A percentile compares a stretch with the other conserved stretches of the same genome.
These are phyloP conservation scores for Copromyces sp. DNA, from an alignment of 495 filamentous ascomycete genomes.

Conservation along the genomic window DNA sequence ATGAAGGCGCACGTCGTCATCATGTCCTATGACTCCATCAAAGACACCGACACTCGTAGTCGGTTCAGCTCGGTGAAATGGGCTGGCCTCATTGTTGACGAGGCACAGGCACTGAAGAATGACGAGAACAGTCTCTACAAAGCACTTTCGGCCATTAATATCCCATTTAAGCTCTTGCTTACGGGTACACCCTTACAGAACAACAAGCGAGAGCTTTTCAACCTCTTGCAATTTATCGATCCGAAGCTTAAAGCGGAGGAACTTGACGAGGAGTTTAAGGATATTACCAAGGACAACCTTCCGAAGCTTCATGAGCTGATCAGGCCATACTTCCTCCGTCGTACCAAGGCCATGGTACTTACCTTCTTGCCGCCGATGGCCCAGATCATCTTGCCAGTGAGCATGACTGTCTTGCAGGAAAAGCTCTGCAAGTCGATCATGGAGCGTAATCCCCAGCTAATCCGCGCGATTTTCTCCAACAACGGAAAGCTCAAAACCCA, in stretches of 20 bases:
- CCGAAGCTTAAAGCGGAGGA: constrained; percentile 50
- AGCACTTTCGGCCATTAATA: constrained; percentile 57
- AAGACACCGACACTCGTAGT: constrained; percentile 50
- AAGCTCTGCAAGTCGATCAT: constrained; percentile 92
- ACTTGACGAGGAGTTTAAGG: constrained; percentile 64
- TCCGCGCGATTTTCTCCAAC: constrained; percentile 65
- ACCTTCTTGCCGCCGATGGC: constrained; percentile 85
- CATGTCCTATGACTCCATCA: constrained; percentile 84
- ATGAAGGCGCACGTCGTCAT: constrained; percentile 86
- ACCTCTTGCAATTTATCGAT: constrained; percentile 88
- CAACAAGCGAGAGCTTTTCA: constrained; percentile 88
- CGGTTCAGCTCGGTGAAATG: constrained; percentile 63
- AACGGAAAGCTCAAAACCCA: constrained; percentile 49
- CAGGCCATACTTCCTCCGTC: constrained; percentile 57
- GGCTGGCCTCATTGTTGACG: constrained; percentile 86
- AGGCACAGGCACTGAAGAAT: constrained; percentile 94
- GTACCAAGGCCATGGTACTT: constrained; percentile 84
- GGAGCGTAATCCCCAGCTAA: constrained; percentile 77
- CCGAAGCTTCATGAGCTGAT: constrained; percentile 73
- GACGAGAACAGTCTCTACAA: constrained; percentile 74
- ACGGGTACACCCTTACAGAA: constrained; percentile 94
- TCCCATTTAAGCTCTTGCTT: constrained; percentile 71
- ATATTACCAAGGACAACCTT: constrained; percentile 71
- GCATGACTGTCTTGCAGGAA: constrained; percentile 86
- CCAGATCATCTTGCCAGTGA: constrained; percentile 87